phyloP scores from a whole-genome alignment of 148 eudicot species.

The Beta vulgaris region DNA sequence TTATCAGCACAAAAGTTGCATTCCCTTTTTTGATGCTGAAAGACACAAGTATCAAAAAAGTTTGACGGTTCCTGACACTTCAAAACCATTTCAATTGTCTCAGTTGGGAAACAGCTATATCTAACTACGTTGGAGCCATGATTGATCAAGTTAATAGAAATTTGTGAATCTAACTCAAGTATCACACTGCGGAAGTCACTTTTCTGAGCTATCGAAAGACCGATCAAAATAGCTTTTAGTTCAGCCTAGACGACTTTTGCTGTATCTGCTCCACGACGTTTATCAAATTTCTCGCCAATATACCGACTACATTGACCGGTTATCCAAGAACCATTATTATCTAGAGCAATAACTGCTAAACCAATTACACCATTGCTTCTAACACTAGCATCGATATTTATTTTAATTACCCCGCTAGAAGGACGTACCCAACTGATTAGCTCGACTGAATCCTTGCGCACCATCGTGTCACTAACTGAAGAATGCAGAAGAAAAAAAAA shows the following conservation, averaged over 20 bases:
- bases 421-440: not conserved
- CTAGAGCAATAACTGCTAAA: not conserved
- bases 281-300: no score
- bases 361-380: not conserved
- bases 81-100: no score
- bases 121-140: no score
- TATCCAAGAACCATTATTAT: not conserved
- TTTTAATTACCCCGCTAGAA: not conserved
- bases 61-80: not conserved
- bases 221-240: not conserved
- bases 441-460: no score
- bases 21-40: not conserved
- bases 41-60: not conserved
- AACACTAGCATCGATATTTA: not conserved
- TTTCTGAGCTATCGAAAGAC: not conserved
- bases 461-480: no score
- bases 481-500: no score
- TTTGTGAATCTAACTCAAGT: not conserved
- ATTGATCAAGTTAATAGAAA: not conserved
- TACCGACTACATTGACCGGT: not conserved
- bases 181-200: not conserved
- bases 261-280: no score
- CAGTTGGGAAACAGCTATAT: no score
- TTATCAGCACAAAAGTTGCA: slow-evolving; percentile 2
- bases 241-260: not conserved